Conservation (phyloP, 768 basidiomycete species). For the Boletus subcaerulescens region DNA sequence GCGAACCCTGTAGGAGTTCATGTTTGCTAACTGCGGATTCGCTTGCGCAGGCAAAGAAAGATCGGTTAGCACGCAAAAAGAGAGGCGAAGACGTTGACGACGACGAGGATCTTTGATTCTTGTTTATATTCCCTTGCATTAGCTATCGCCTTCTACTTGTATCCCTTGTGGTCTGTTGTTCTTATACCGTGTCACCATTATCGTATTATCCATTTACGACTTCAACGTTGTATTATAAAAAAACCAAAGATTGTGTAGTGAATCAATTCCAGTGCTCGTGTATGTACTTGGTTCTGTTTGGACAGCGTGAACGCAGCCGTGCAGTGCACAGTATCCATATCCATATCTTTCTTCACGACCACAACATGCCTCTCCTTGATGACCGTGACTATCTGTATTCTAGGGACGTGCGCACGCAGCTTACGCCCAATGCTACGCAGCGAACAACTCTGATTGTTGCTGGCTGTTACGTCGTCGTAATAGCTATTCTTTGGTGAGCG, state of each 20-base stretch:
- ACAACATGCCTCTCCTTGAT: slow-evolving; percentile 31
- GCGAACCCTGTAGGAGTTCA: not conserved
- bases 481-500: slow-evolving; percentile 76
- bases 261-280: not conserved
- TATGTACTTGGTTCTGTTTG: not conserved
- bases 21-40: slow-evolving; percentile 10
- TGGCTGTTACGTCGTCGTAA: slow-evolving; percentile 66
- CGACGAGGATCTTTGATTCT: slow-evolving; percentile 42
- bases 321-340: not conserved
- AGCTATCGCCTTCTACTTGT: slow-evolving; percentile 9
- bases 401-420: slow-evolving; percentile 27
- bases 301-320: too few species aligned
- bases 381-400: slow-evolving; percentile 17
- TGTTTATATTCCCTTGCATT: slow-evolving; percentile 8
- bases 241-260: not conserved
- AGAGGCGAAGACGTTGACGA: slow-evolving; percentile 73
- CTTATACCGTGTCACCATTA: slow-evolving; percentile 19
- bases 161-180: slow-evolving; percentile 17
- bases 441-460: slow-evolving; percentile 77
- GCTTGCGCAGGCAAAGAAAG: slow-evolving; percentile 77
- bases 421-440: slow-evolving; percentile 73
- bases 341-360: slow-evolving; percentile 15
- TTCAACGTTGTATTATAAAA: not conserved
- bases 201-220: slow-evolving; percentile 16
- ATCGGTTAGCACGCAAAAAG: slow-evolving; percentile 88